These are phyloP conservation scores for Tolypocladium cylindrosporum DNA, from an alignment of 2,329 filamentous ascomycete species.

Conservation along the genomic window DNA sequence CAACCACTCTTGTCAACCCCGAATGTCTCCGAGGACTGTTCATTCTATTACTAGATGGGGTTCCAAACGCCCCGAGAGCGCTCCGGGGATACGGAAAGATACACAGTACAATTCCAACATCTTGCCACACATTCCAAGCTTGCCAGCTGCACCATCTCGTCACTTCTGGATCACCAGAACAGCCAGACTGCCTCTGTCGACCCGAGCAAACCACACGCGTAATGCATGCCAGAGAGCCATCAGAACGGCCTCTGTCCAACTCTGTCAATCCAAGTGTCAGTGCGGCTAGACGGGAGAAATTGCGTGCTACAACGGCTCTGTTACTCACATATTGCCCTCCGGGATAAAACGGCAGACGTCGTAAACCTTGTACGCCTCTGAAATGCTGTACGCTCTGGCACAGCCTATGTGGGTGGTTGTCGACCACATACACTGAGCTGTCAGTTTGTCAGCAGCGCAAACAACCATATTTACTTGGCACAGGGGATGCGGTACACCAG, in stretches of 20 bases:
- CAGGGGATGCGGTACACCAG: slow-evolving; percentile 20
- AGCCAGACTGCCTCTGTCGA: not conserved
- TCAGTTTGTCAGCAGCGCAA: not conserved
- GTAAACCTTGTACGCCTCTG: slow-evolving; percentile 21
- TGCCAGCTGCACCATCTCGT: not conserved
- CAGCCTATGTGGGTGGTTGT: slow-evolving; percentile 22
- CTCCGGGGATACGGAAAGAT: not conserved
- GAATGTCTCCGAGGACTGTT: too few relatives aligned
- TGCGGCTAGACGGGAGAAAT: not conserved
- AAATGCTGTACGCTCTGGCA: slow-evolving; percentile 19
- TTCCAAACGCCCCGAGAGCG: too few relatives aligned
- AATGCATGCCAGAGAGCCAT: not conserved
- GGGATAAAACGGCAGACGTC: slow-evolving; percentile 24
- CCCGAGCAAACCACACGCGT: not conserved
- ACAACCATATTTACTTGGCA: too few relatives aligned
- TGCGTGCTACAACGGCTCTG: not conserved
- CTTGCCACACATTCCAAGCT: not conserved
- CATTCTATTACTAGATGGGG: too few relatives aligned
- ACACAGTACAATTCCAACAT: not conserved
- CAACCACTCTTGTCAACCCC: too few relatives aligned
- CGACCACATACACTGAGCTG: slow-evolving; percentile 27
- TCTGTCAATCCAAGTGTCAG: slow-evolving; percentile 2
- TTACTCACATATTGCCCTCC: slow-evolving; percentile 24
- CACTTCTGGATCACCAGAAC: too few relatives aligned
- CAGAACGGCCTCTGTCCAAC: slow-evolving; percentile 18